Percentiles rank a stretch among this genome's conserved stretches.
These are phyloP conservation scores for Fusarium incarnatum DNA, from an alignment of 2,329 filamentous ascomycete species.

Conservation along the genomic window DNA sequence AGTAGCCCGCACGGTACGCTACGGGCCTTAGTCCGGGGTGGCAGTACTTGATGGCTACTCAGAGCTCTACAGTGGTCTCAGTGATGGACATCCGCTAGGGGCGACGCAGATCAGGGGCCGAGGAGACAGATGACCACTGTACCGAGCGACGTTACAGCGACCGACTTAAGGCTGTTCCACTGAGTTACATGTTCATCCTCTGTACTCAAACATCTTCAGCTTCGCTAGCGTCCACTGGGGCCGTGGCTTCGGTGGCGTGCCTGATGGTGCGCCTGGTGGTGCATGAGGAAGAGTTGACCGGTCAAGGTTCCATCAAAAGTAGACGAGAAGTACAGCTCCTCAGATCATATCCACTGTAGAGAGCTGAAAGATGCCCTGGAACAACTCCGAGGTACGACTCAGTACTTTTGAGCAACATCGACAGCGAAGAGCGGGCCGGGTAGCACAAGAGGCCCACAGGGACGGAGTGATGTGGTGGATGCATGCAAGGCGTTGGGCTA, in stretches of 20 bases:
- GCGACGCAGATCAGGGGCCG: neutral
- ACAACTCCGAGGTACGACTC: neutral
- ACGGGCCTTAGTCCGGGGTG: constrained; percentile 31
- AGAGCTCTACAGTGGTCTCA: neutral
- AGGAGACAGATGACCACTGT: neutral
- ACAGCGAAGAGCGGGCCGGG: constrained; percentile 20
- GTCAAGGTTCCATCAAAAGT: constrained; percentile 30
- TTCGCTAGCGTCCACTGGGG: constrained; percentile 43
- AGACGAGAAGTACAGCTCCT: constrained; percentile 15
- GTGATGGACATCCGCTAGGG: neutral
- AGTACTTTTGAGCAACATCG: constrained; percentile 23
- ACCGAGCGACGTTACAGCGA: neutral
- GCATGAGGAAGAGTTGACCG: constrained; percentile 32
- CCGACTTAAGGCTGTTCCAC: neutral
- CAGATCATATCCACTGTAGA: constrained; percentile 2
- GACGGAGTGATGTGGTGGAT: constrained; percentile 44
- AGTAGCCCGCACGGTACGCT: constrained; percentile 42
- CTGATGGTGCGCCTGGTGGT: constrained; percentile 39
- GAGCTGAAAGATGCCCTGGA: constrained; percentile 7
- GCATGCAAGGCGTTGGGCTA: constrained; percentile 47
- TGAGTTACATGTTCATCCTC: constrained; percentile 7
- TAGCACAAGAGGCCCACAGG: constrained; percentile 40
- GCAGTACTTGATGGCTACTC: constrained; percentile 35
- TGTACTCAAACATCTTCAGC: constrained; percentile 30
- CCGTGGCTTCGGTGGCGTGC: constrained; percentile 46